Base-by-base conservation (phyloP, 768 basidiomycete species). In the Collybiopsis luxurians region DNA sequence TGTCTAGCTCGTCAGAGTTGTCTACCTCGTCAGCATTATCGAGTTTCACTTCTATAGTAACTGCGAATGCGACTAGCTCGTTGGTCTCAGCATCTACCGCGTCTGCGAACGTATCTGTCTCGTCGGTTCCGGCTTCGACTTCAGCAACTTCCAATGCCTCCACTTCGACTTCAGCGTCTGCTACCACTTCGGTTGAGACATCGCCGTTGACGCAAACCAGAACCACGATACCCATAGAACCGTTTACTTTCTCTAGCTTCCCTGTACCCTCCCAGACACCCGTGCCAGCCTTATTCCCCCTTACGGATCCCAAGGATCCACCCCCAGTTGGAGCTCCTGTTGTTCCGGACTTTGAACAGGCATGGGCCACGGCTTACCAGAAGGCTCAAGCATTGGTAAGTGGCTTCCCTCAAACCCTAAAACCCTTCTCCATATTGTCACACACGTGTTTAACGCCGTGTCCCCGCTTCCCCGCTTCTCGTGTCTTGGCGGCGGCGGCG, bases 351-450 rank as follows among this genome's bases (percentile, higher is more conserved):
- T 81, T 81, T 49, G 69, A 66, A 1, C 69, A 63, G 0, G 74
- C 87, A 31, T 89, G 87, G 87, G 73, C 75, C 10, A 64, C 66
- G 2, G 87, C 87, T 19, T 82, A 83, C 60, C 66, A 73, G 30
- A 86, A 83, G 59, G 87, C 87, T 19, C 78, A 78, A 61, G 62
- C 68, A 4, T 58, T 51, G 57, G 58, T 36, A 23, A 60, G 53
- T 38, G 17, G 21, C 26, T 42, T 55, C 21, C 27, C 23, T 27
- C 31, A 42, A 38, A 24, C 24, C 28, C 21, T 39, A 24, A 26
- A 28, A n/a, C 27, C 28, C 36, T 31, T n/a, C 31, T 11, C 4
- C 44, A 58, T 51, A 11, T 4, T n/a, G 19, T 10, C 23, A 15
- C 19, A 4, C 28, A 11, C 4, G 30, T 21, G 10, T 52, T 12